Evolutionary conservation across 1,139 yeast genomes (phyloP).

Genomic region (Scheffersomyces illinoinensis): DNA sequence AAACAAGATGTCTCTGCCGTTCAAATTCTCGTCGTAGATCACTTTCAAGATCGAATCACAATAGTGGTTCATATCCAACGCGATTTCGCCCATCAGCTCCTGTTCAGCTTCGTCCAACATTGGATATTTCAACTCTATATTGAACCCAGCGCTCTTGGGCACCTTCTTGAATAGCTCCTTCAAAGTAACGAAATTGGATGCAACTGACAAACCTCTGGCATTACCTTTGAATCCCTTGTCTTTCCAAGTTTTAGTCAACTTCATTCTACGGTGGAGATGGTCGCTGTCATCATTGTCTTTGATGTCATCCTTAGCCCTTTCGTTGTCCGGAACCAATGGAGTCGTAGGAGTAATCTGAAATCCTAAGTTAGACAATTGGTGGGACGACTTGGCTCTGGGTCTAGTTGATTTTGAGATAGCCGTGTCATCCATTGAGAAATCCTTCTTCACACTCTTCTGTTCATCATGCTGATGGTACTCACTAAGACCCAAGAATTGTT

Average conservation of each 20-base stretch:
- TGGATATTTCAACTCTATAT: conserved; percentile 93
- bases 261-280: conserved; percentile 67
- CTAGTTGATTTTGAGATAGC: conserved; percentile 33
- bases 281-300: conserved; percentile 39
- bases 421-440: conserved; percentile 41
- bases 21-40: conserved; percentile 72
- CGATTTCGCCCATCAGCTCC: conserved; percentile 86
- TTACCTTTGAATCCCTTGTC: conserved; percentile 88
- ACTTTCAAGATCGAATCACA: conserved; percentile 80
- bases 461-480: conserved; percentile 20
- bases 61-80: conserved; percentile 82
- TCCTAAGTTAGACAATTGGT: conserved; percentile 17
- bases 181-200: conserved; percentile 87
- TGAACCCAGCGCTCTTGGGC: conserved; percentile 86
- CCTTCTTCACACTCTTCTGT: conserved; percentile 5
- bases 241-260: conserved; percentile 84
- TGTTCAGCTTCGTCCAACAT: conserved; percentile 91
- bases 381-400: conserved; percentile 43
- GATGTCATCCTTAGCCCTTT: conserved; percentile 24
- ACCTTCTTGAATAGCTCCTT: conserved; percentile 80
- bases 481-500: conserved; percentile 78
- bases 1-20: conserved; percentile 84
- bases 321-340: background rate
- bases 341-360: conserved; percentile 1
- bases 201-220: conserved; percentile 84